A percentile compares a stretch with the other conserved stretches of the same genome.
phyloP scores from a whole-genome alignment of 805 yeast species.

The Nakazawaea pomicola region DNA sequence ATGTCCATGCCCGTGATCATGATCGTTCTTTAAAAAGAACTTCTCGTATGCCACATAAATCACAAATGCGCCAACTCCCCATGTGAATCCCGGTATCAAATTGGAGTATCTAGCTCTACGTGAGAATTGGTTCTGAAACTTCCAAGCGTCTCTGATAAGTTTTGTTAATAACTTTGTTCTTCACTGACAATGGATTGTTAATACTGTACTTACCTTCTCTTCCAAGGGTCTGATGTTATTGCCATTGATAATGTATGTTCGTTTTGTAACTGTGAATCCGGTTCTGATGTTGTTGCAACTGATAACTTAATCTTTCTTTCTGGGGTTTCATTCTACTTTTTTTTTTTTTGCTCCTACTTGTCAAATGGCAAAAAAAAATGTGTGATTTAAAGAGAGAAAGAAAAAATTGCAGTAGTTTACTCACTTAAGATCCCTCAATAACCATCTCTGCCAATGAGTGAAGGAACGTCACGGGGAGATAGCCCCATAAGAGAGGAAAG shows the following conservation, averaged over 20 bases:
- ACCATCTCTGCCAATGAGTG: too few relatives aligned
- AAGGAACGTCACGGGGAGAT: slow-evolving; percentile 1
- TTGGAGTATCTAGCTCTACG: slow-evolving; percentile 63
- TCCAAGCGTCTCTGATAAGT: slow-evolving; percentile 75
- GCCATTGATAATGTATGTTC: too few relatives aligned
- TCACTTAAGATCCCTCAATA: too few relatives aligned
- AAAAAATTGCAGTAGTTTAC: too few relatives aligned
- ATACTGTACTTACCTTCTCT: slow-evolving; percentile 29
- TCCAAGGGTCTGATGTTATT: slow-evolving; percentile 38
- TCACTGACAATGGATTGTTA: background rate
- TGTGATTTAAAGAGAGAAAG: background rate
- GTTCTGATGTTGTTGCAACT: too few relatives aligned
- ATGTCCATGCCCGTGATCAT: slow-evolving; percentile 22
- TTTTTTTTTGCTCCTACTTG: too few relatives aligned
- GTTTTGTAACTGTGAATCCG: too few relatives aligned
- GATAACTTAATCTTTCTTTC: too few relatives aligned
- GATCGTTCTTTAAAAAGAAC: slow-evolving; percentile 32
- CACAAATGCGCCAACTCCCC: slow-evolving; percentile 72
- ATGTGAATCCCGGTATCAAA: slow-evolving; percentile 76
- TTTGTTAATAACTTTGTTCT: background rate
- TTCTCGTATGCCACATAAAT: slow-evolving; percentile 61
- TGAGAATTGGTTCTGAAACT: slow-evolving; percentile 78
- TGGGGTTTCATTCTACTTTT: too few relatives aligned
- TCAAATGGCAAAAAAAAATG: background rate
- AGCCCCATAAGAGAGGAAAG: background rate